phyloP scores from a whole-genome alignment of 495 filamentous ascomycete species.

The Xylaria nigripes region DNA sequence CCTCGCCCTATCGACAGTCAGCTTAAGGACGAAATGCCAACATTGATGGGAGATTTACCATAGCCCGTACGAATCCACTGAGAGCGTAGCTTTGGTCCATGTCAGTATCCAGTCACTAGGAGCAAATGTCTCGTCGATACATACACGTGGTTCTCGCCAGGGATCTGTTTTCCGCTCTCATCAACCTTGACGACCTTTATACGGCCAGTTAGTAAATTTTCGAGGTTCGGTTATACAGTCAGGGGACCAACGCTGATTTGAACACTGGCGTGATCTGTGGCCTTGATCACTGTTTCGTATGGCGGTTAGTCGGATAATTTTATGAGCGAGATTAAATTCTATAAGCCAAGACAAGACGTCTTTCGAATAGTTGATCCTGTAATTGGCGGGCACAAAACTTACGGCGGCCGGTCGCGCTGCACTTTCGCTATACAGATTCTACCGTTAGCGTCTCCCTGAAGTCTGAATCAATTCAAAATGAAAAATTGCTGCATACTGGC shows the following conservation, averaged over 20 bases:
- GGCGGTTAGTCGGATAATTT: background rate
- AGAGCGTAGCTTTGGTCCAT: slow-evolving; percentile 47
- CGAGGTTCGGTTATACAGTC: slow-evolving; percentile 42
- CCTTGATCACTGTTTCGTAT: slow-evolving; percentile 71
- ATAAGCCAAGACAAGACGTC: background rate
- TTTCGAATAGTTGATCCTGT: background rate
- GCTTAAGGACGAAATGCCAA: background rate
- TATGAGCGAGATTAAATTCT: background rate
- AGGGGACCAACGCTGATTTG: slow-evolving; percentile 48
- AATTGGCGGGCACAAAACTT: background rate
- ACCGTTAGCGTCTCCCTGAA: slow-evolving; percentile 2
- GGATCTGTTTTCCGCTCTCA: slow-evolving; percentile 89
- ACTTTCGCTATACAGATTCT: slow-evolving; percentile 66
- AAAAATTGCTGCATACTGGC: slow-evolving; percentile 1
- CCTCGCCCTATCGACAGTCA: slow-evolving; percentile 49
- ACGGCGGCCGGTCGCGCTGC: slow-evolving; percentile 77
- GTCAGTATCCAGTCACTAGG: background rate
- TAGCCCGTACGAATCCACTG: slow-evolving; percentile 93
- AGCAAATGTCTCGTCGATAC: background rate
- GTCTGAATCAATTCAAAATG: background rate
- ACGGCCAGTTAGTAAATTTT: background rate
- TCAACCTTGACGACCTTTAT: slow-evolving; percentile 51
- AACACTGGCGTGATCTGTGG: slow-evolving; percentile 93
- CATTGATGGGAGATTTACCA: slow-evolving; percentile 41
- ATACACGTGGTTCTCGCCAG: slow-evolving; percentile 93